phyloP scores from a whole-genome alignment of 805 yeast genomes.

The Grigorovia yakushimaensis region DNA sequence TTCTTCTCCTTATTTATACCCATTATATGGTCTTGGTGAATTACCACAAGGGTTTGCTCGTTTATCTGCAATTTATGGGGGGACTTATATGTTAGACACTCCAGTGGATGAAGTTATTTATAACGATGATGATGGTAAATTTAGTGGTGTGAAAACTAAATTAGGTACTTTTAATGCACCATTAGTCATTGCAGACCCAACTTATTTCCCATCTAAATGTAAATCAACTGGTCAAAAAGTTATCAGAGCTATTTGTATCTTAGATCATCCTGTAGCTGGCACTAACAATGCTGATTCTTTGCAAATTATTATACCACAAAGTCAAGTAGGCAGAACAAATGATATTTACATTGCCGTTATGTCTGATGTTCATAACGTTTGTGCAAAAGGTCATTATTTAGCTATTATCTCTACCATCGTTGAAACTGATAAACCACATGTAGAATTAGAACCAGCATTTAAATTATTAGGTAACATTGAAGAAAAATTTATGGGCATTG shows the following conservation, averaged over 20 bases:
- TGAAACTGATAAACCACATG: slow-evolving; percentile 86
- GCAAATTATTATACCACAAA: slow-evolving; percentile 93
- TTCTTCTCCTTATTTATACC: slow-evolving; percentile 92
- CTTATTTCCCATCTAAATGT: slow-evolving; percentile 71
- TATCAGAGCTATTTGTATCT: slow-evolving; percentile 55
- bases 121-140: slow-evolving; percentile 53
- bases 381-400: slow-evolving; percentile 77
- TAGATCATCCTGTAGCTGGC: slow-evolving; percentile 81
- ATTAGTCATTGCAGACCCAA: slow-evolving; percentile 92
- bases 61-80: slow-evolving; percentile 93
- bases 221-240: slow-evolving; percentile 29
- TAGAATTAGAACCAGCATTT: slow-evolving; percentile 90
- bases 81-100: slow-evolving; percentile 95
- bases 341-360: slow-evolving; percentile 91
- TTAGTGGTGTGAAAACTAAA: slow-evolving; percentile 80
- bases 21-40: slow-evolving; percentile 93
- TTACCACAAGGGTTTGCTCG: slow-evolving; percentile 99
- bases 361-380: slow-evolving; percentile 82
- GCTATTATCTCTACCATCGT: slow-evolving; percentile 92
- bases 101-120: slow-evolving; percentile 85
- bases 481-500: slow-evolving; percentile 89
- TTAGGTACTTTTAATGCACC: slow-evolving; percentile 91
- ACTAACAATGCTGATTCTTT: slow-evolving; percentile 78
- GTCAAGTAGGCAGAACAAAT: slow-evolving; percentile 84
- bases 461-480: slow-evolving; percentile 69